phyloP scores from a whole-genome alignment of 441 rosid genomes.

The Metrosideros polymorpha region DNA sequence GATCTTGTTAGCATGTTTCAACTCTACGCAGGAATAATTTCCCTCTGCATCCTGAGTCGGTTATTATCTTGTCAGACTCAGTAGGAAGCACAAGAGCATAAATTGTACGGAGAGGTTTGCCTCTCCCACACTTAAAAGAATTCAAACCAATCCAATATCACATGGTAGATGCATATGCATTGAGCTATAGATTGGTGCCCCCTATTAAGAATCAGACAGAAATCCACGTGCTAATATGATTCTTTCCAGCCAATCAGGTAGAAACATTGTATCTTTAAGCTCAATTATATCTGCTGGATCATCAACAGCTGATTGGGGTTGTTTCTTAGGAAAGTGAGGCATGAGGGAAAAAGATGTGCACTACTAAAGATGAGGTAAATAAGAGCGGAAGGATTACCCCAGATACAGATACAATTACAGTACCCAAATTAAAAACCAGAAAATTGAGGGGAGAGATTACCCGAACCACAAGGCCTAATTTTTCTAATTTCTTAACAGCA shows the following conservation, averaged over 20 bases:
- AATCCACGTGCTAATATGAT: background rate
- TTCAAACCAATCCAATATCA: background rate
- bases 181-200: background rate
- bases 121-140: background rate
- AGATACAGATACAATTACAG: background rate
- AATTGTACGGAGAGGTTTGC: background rate
- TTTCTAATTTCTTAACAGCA: conserved; percentile 2
- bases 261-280: background rate
- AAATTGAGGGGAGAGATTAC: background rate
- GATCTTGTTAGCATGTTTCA: conserved; percentile 1
- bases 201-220: background rate
- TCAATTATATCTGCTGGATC: background rate
- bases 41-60: background rate
- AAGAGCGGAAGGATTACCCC: background rate
- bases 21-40: background rate
- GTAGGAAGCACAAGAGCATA: background rate
- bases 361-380: background rate
- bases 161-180: background rate
- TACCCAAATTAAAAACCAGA: background rate
- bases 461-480: conserved; percentile 1
- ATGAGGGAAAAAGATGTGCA: background rate
- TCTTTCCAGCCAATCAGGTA: background rate
- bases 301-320: background rate
- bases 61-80: background rate
- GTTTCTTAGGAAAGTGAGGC: background rate